Evolutionary conservation across 2,329 filamentous ascomycete genomes (phyloP).

Genomic region (Bipolaris gigantea): DNA sequence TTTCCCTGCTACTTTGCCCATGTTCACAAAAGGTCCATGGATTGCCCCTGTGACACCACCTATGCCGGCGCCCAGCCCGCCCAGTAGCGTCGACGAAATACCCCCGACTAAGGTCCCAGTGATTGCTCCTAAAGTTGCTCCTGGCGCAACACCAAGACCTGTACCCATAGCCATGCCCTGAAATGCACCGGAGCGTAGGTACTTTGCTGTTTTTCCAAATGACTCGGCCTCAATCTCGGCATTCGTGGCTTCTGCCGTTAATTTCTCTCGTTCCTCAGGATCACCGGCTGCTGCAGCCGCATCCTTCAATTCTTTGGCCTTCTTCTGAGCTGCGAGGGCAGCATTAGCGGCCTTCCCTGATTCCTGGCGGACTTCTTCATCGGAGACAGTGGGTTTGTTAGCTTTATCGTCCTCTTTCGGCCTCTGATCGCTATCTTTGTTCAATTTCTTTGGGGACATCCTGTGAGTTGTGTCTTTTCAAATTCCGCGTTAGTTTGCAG

Average conservation of each 20-base stretch:
- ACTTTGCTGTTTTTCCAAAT: constrained; percentile 30
- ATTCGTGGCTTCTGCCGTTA: constrained; percentile 27
- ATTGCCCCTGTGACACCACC: constrained; percentile 23
- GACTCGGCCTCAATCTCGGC: constrained; percentile 28
- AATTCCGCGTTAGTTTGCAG: neutral
- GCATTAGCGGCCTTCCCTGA: constrained; percentile 24
- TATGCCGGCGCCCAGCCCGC: constrained; percentile 23
- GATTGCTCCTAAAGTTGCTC: constrained; percentile 23
- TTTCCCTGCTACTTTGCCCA: constrained; percentile 20
- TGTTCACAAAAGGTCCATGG: constrained; percentile 19
- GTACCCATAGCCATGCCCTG: constrained; percentile 29
- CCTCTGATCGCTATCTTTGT: constrained; percentile 1
- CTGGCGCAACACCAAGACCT: constrained; percentile 25
- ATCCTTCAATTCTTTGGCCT: constrained; percentile 23
- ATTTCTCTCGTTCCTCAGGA: constrained; percentile 23
- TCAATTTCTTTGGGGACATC: constrained; percentile 10
- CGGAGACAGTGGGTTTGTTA: constrained; percentile 16
- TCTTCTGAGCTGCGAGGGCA: constrained; percentile 21
- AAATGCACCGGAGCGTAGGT: constrained; percentile 27
- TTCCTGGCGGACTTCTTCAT: constrained; percentile 23
- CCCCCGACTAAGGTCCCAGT: constrained; percentile 27
- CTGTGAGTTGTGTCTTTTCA: neutral
- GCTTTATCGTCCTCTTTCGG: neutral
- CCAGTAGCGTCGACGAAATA: constrained; percentile 22
- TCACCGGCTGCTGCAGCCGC: constrained; percentile 22